Evolutionary conservation across 1,139 yeast species (phyloP).

Genomic region (Pneumocystis wakefieldiae): DNA sequence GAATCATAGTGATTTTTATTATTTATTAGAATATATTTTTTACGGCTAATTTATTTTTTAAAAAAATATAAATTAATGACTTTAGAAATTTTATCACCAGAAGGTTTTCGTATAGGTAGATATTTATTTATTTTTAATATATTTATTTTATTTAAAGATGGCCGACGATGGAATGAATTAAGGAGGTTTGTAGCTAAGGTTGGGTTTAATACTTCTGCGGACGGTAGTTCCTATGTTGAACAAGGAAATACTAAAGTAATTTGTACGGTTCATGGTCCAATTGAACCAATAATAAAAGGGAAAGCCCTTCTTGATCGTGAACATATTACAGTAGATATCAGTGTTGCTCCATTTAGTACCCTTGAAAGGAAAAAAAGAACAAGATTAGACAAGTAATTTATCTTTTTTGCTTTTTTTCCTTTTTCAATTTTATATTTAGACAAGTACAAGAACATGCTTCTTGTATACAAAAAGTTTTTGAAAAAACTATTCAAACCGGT

Average conservation of each 20-base stretch:
- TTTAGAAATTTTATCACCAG: slow-evolving; percentile 73
- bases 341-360: slow-evolving; percentile 69
- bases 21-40: background rate
- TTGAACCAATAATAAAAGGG: slow-evolving; percentile 45
- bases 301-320: slow-evolving; percentile 31
- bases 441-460: slow-evolving; percentile 63
- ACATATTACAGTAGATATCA: slow-evolving; percentile 46
- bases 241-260: slow-evolving; percentile 86
- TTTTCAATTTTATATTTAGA: slow-evolving; percentile 30
- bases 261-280: slow-evolving; percentile 79
- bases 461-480: slow-evolving; percentile 63
- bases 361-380: slow-evolving; percentile 54
- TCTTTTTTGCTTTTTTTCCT: background rate
- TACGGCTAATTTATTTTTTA: background rate
- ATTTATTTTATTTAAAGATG: slow-evolving; percentile 33
- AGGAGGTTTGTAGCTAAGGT: slow-evolving; percentile 66
- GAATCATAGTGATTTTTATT: background rate
- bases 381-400: slow-evolving; percentile 19
- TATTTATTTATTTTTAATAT: background rate
- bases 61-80: background rate
- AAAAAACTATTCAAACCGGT: slow-evolving; percentile 58
- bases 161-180: slow-evolving; percentile 87
- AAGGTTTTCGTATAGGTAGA: slow-evolving; percentile 54
- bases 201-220: slow-evolving; percentile 81
- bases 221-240: slow-evolving; percentile 84